Conservation (phyloP, 192 early-diverging fungal species). For the Umbelopsis sp. region DNA sequence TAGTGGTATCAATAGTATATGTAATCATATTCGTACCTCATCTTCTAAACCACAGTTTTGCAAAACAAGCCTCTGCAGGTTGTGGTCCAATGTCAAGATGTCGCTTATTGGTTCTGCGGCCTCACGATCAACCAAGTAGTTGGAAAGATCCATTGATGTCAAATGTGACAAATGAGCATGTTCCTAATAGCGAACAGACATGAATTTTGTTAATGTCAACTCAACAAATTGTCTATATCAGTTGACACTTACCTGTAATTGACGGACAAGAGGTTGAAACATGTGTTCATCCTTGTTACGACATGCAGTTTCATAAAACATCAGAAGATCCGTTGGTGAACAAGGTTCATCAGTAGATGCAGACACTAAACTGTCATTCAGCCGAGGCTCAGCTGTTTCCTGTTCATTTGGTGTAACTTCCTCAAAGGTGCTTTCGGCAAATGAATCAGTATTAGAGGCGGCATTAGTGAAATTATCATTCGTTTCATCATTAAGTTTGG, state of each 20-base stretch:
- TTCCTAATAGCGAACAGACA: no score
- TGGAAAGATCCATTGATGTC: constrained; percentile 26
- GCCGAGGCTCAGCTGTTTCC: not conserved
- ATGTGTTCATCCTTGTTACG: constrained; percentile 29
- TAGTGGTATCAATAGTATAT: not conserved
- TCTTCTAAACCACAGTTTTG: constrained; percentile 77
- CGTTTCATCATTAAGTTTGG: not conserved
- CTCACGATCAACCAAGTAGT: constrained; percentile 52
- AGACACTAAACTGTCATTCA: constrained; percentile 29
- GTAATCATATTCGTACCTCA: constrained; percentile 45
- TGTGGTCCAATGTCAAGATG: constrained; percentile 75
- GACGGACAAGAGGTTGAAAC: constrained; percentile 18
- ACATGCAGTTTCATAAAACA: constrained; percentile 32
- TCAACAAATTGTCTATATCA: not conserved
- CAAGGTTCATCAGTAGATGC: not conserved
- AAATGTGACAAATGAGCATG: constrained; percentile 21
- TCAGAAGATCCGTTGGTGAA: constrained; percentile 11
- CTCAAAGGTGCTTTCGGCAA: not conserved
- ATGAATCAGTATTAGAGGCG: not conserved
- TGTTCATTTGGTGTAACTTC: not conserved
- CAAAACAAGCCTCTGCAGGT: constrained; percentile 64
- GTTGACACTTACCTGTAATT: not conserved
- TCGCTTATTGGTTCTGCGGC: constrained; percentile 72
- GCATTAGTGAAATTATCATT: not conserved
- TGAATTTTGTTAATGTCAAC: not conserved